phyloP scores from a whole-genome alignment of 2,329 filamentous ascomycete species.

The Fusarium sp. region DNA sequence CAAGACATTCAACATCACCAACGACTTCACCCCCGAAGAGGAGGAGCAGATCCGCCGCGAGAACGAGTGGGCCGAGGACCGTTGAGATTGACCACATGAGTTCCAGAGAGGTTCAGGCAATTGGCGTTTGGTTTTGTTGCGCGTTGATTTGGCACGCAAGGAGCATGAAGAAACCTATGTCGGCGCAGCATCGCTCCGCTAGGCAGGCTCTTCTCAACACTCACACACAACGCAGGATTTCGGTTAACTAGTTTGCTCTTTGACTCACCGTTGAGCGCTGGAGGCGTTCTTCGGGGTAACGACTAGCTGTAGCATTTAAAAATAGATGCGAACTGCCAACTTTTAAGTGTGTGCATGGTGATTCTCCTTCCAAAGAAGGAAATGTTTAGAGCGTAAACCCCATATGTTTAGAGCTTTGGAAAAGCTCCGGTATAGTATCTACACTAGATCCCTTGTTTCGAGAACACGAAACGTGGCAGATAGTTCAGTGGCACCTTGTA shows the following conservation, averaged over 20 bases:
- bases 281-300: conserved; percentile 2
- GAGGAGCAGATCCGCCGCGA: conserved; percentile 96
- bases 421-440: background rate
- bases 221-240: conserved; percentile 15
- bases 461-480: background rate
- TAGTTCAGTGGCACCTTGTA: background rate
- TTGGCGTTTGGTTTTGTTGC: conserved; percentile 38
- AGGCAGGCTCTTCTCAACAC: conserved; percentile 9
- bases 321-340: conserved; percentile 11
- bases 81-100: conserved; percentile 53
- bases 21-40: conserved; percentile 98
- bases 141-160: conserved; percentile 34
- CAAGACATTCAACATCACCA: conserved; percentile 99
- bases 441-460: background rate
- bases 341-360: background rate
- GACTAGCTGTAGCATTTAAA: conserved; percentile 6
- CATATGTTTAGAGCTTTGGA: background rate
- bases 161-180: conserved; percentile 17
- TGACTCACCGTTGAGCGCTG: conserved; percentile 10
- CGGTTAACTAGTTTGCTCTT: conserved; percentile 16
- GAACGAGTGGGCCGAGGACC: conserved; percentile 91
- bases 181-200: background rate
- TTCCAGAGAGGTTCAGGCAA: conserved; percentile 6
- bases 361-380: background rate
- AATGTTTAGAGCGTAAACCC: background rate